phyloP scores from a whole-genome alignment of 139 green algal species.

The Tetraselmis striata region DNA sequence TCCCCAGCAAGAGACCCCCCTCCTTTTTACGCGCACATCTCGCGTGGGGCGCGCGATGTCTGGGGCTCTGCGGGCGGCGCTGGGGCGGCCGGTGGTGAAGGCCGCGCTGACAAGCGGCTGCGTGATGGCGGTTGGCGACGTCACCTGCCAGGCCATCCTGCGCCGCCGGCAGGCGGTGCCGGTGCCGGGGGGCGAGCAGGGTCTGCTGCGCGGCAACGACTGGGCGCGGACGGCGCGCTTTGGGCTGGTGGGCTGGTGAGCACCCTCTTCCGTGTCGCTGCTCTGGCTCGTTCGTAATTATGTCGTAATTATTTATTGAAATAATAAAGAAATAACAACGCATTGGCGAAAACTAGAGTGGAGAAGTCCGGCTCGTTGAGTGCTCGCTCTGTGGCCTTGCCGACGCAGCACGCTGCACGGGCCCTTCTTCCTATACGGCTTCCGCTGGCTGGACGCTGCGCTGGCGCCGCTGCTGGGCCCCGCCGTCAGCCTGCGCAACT shows the following conservation, averaged over 20 bases:
- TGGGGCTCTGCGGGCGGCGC: neutral
- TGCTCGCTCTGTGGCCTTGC: too few species aligned
- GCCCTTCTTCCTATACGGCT: conserved; percentile 43
- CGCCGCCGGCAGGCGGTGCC: neutral
- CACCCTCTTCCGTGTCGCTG: too few species aligned
- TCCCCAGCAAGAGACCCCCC: too few species aligned
- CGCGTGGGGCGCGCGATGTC: too few species aligned
- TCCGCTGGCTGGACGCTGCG: conserved; percentile 31
- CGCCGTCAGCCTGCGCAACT: neutral
- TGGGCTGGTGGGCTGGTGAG: conserved; percentile 33
- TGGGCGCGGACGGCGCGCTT: conserved; percentile 27
- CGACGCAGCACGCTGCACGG: conserved; percentile 44
- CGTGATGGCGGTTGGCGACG: neutral
- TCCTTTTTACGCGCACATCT: too few species aligned
- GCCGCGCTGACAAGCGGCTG: neutral
- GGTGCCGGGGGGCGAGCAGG: neutral
- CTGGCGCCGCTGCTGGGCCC: conserved; percentile 5
- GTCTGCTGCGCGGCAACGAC: conserved; percentile 5
- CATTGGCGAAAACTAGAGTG: too few species aligned
- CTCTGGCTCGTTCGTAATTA: too few species aligned
- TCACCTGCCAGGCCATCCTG: neutral
- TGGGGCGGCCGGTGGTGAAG: neutral
- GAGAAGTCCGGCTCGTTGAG: too few species aligned
- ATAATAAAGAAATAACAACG: too few species aligned
- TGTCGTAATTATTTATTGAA: too few species aligned